These are phyloP conservation scores for Erodium maritimum DNA, from an alignment of 345 rosid genomes.

Conservation along the genomic window DNA sequence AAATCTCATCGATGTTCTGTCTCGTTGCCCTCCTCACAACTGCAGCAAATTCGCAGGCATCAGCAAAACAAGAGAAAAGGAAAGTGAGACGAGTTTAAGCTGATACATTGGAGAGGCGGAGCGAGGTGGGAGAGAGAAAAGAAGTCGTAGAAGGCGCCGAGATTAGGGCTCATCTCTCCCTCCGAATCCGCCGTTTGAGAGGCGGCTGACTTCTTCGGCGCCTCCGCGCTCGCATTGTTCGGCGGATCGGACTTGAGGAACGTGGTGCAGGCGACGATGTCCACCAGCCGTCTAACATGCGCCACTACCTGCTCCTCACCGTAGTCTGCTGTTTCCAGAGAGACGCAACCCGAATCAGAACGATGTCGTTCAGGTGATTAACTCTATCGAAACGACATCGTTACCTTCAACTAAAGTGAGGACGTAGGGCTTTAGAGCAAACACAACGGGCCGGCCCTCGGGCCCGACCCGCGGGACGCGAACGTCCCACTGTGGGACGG, in stretches of 20 bases:
- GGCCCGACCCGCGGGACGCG: too few species aligned
- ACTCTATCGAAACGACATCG: too few species aligned
- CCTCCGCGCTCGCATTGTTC: too few species aligned
- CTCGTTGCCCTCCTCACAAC: constrained; percentile 49
- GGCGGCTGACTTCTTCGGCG: constrained; percentile 33
- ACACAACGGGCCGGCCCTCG: too few species aligned
- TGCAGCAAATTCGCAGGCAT: constrained; percentile 10
- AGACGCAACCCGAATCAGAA: neutral
- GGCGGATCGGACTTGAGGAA: constrained; percentile 25
- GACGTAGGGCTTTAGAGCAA: too few species aligned
- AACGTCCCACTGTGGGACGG: too few species aligned
- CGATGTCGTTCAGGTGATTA: neutral
- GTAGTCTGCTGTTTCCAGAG: constrained; percentile 52
- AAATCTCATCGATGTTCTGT: constrained; percentile 44
- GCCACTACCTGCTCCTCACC: constrained; percentile 68
- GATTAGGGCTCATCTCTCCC: constrained; percentile 72
- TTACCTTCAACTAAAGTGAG: constrained; percentile 10
- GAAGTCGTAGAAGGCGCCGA: constrained; percentile 81
- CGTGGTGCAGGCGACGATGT: constrained; percentile 76
- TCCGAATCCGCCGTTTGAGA: constrained; percentile 45
- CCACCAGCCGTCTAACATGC: constrained; percentile 85
- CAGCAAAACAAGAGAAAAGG: constrained; percentile 12
- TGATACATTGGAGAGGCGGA: constrained; percentile 92
- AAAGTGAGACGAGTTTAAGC: too few species aligned
- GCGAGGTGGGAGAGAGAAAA: constrained; percentile 85